Conservation (phyloP, 2,329 filamentous ascomycete genomes). For the Aureobasidium namibiae region DNA sequence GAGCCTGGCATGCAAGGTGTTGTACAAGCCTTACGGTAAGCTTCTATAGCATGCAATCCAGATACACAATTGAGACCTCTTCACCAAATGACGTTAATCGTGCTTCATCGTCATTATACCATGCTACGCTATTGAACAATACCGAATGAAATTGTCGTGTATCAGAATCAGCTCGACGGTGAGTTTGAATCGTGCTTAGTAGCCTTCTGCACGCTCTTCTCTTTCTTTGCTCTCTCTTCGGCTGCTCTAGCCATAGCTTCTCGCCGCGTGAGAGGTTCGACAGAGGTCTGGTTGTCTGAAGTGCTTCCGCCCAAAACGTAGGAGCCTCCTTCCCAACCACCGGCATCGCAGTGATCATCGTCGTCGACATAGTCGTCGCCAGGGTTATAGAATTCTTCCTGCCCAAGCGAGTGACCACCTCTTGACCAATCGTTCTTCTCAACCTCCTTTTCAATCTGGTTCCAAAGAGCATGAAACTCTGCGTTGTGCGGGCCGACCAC, state of each 20-base stretch:
- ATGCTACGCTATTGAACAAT: neutral
- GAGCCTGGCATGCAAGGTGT: neutral
- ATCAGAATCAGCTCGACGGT: neutral
- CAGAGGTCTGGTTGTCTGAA: slow-evolving; percentile 18
- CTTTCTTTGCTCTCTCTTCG: slow-evolving; percentile 55
- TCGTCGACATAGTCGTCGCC: slow-evolving; percentile 26
- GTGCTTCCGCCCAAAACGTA: slow-evolving; percentile 49
- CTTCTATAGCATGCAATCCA: neutral
- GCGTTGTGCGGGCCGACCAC: slow-evolving; percentile 77
- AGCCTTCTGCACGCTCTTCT: slow-evolving; percentile 32
- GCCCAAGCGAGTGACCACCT: slow-evolving; percentile 56
- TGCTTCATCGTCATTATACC: neutral
- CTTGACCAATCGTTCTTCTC: slow-evolving; percentile 68
- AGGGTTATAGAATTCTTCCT: slow-evolving; percentile 51
- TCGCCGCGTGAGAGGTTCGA: slow-evolving; percentile 54
- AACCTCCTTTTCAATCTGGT: slow-evolving; percentile 81
- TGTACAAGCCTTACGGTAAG: neutral
- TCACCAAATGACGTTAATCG: neutral
- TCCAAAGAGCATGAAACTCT: slow-evolving; percentile 83
- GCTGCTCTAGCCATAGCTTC: slow-evolving; percentile 69
- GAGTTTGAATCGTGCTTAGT: neutral
- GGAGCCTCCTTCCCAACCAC: slow-evolving; percentile 71
- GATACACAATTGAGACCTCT: neutral
- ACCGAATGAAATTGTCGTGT: neutral
- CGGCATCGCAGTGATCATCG: slow-evolving; percentile 57